These are phyloP conservation scores for Picea glauca DNA, from an alignment of 75 land plant genomes.

Conservation along the genomic window DNA sequence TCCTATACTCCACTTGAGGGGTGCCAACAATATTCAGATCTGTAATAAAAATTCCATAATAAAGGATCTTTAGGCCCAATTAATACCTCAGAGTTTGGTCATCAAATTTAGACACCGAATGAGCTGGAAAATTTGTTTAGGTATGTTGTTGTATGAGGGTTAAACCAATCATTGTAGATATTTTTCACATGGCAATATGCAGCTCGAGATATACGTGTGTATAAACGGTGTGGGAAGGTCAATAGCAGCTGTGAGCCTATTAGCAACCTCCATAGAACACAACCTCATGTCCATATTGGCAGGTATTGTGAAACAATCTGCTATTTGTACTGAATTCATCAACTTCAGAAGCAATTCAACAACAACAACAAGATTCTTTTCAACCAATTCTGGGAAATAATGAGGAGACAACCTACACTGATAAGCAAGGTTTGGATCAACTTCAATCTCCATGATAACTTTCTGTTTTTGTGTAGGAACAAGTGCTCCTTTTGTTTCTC, in stretches of 20 bases:
- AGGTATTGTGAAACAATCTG: conserved; percentile 74
- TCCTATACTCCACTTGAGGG: no score
- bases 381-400: conserved; percentile 63
- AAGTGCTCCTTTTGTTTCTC: no score
- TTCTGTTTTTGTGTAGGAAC: conserved; percentile 85
- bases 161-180: no score
- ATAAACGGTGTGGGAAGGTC: conserved; percentile 88
- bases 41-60: no score
- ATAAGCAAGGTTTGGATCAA: conserved; percentile 88
- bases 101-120: no score
- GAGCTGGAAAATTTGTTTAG: no score
- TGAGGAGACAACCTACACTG: conserved; percentile 87
- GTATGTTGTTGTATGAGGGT: no score
- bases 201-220: conserved; percentile 77
- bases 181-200: conserved; percentile 34
- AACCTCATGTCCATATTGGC: conserved; percentile 95
- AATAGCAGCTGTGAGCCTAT: conserved; percentile 85
- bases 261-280: conserved; percentile 95
- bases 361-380: conserved; percentile 87
- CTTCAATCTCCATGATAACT: conserved; percentile 49
- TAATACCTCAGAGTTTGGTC: no score
- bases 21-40: no score
- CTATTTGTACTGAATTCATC: conserved; percentile 79
- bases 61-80: no score
- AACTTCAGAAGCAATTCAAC: conserved; percentile 78